Base-by-base conservation (phyloP, 441 rosid species). In the Manihot esculenta region DNA sequence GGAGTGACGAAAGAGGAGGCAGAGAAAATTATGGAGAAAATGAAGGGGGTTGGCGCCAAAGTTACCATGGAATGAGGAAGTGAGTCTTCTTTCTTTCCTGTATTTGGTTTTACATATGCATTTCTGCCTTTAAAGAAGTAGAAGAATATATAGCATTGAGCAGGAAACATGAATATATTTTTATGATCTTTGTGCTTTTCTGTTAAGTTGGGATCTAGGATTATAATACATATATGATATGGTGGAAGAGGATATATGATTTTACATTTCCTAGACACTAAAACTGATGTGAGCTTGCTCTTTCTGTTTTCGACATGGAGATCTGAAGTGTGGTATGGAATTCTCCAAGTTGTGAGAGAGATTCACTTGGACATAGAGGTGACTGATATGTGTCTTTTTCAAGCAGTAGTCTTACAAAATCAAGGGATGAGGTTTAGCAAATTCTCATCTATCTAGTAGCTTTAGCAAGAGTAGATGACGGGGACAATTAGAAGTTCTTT, bases 1-100 rank as follows among this genome's bases (percentile, higher is more conserved):
- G 97, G 97, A 44, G 91, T 91, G 30, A 77, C 88, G 23, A 93
- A 89, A 73, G 98, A 91, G 48, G 98, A 91, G 60, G 98, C 96
- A 0, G 93, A 88, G 83, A 89, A 89, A 78, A 89, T 91, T 21
- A 72, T 88, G 15, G 87, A 74, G 79, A 91, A 89, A 74, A 74
- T 93, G 90, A 93, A 93, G 78, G 98, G 77, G 30, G 77, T 82
- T 66, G 98, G 97, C 56, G 97, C 96, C 6, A 87, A 89, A 77
- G 95, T 91, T 56, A 55, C 81, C 56, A 84, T 91, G 89, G 97
- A 89, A 71, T 93, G 83, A 91, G 12, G 44, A 74, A 54, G 65
- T 44, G 69, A 54, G 74, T 57, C 13, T 38, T 69, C 12, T 10
- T 15, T 66, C 18, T 50, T 69, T 2, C 21, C 59, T 49, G 21